A percentile compares a stretch with the other conserved stretches of the same genome.
Conservation (phyloP, 208 protist genomes). For the Naegleria gruberi region DNA sequence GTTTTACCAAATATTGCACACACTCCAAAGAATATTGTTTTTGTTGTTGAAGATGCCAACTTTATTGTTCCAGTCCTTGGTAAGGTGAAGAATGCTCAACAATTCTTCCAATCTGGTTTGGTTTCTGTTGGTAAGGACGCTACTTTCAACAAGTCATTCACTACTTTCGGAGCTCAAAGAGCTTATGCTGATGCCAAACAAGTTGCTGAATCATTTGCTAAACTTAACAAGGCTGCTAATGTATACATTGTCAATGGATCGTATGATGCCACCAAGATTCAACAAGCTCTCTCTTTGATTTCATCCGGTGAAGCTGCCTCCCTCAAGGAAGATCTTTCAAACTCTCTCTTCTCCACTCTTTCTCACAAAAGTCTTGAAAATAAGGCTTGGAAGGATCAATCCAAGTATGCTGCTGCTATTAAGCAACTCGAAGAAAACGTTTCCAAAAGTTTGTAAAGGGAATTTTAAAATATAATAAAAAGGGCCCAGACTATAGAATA, state of each 20-base stretch:
- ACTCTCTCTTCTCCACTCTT: background rate
- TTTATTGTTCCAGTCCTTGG: background rate
- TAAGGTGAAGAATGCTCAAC: background rate
- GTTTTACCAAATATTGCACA: constrained; percentile 13
- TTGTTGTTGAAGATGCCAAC: background rate
- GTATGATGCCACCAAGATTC: background rate
- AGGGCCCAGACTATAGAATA: no score
- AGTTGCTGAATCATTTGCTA: background rate
- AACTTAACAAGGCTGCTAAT: background rate
- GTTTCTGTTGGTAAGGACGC: background rate
- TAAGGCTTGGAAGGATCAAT: background rate
- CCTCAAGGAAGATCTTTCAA: background rate
- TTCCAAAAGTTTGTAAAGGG: background rate
- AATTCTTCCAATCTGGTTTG: background rate
- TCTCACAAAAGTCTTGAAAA: background rate
- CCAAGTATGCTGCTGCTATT: background rate
- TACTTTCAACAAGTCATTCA: background rate
- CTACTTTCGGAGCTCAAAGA: background rate
- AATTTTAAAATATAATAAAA: no score
- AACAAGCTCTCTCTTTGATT: background rate
- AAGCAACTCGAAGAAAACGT: background rate
- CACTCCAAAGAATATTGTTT: background rate
- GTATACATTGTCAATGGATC: background rate
- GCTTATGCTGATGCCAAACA: background rate
- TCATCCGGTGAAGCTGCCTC: background rate